Evolutionary conservation across 2,329 filamentous ascomycete genomes (phyloP).

Genomic region (Chaetomium sp.): DNA sequence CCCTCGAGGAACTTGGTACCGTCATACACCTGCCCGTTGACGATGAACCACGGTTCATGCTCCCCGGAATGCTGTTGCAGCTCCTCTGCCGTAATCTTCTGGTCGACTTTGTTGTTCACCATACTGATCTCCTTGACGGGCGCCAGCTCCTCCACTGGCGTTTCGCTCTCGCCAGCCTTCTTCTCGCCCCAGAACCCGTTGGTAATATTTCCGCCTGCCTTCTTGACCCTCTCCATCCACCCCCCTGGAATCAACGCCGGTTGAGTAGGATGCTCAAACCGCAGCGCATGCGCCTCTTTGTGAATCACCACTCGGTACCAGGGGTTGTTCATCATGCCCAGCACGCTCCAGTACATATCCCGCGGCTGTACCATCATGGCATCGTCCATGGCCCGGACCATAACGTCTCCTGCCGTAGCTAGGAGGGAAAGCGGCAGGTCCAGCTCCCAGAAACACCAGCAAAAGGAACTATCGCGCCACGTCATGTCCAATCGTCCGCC

Average conservation of each 20-base stretch:
- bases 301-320: slow-evolving; percentile 81
- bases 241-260: slow-evolving; percentile 70
- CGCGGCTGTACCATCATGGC: slow-evolving; percentile 78
- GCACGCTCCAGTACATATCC: slow-evolving; percentile 93
- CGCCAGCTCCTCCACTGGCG: slow-evolving; percentile 39
- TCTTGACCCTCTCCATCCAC: slow-evolving; percentile 92
- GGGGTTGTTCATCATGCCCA: slow-evolving; percentile 98
- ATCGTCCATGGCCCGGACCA: slow-evolving; percentile 86
- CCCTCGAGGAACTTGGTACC: slow-evolving; percentile 72
- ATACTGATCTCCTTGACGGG: slow-evolving; percentile 64
- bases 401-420: slow-evolving; percentile 59
- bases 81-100: slow-evolving; percentile 62
- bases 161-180: slow-evolving; percentile 44
- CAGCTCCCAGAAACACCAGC: slow-evolving; percentile 88
- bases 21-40: slow-evolving; percentile 84
- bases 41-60: slow-evolving; percentile 74
- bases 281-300: slow-evolving; percentile 55
- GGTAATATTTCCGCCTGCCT: slow-evolving; percentile 67
- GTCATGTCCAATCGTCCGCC: slow-evolving; percentile 74
- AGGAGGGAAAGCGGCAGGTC: slow-evolving; percentile 59
- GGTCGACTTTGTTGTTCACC: slow-evolving; percentile 61
- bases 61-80: slow-evolving; percentile 61
- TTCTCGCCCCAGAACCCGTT: slow-evolving; percentile 84
- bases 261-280: slow-evolving; percentile 85
- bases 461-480: slow-evolving; percentile 76